These are phyloP conservation scores for Trichoderma cornu-damae DNA, from an alignment of 2,329 filamentous ascomycete genomes.

Conservation along the genomic window DNA sequence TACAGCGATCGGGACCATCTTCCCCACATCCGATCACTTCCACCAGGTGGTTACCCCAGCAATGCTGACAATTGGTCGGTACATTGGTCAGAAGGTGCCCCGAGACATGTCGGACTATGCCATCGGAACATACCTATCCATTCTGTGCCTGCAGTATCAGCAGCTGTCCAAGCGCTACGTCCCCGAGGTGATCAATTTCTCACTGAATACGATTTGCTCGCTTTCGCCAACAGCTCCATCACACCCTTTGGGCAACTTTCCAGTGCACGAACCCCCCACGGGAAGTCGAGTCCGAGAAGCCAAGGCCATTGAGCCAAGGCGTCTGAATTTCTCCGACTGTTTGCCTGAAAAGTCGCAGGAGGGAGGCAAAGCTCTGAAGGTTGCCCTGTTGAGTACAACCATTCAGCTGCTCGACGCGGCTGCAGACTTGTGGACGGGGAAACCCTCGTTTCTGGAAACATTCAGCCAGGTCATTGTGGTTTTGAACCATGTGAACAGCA, in stretches of 20 bases:
- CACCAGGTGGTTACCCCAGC: constrained; percentile 91
- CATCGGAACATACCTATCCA: constrained; percentile 72
- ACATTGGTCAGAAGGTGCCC: constrained; percentile 72
- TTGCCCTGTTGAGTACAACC: constrained; percentile 58
- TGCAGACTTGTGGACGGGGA: constrained; percentile 67
- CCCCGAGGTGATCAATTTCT: constrained; percentile 81
- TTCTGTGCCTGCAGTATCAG: constrained; percentile 78
- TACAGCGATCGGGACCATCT: constrained; percentile 76
- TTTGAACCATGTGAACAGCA: constrained; percentile 56
- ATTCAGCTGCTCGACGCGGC: constrained; percentile 62
- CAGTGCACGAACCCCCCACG: constrained; percentile 51
- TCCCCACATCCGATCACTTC: constrained; percentile 95
- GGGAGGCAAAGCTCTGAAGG: constrained; percentile 40
- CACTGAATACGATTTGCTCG: constrained; percentile 65
- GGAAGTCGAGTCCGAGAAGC: constrained; percentile 47
- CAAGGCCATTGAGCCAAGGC: constrained; percentile 41
- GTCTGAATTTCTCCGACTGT: constrained; percentile 57
- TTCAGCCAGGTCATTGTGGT: constrained; percentile 60
- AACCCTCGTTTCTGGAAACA: constrained; percentile 71
- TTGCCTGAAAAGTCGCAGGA: constrained; percentile 34
- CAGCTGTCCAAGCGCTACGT: constrained; percentile 77
- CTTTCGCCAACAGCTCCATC: constrained; percentile 54
- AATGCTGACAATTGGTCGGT: constrained; percentile 76
- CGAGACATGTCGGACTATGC: constrained; percentile 60
- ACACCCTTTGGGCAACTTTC: constrained; percentile 52